Conservation (phyloP, 192 early-diverging fungal genomes). For the Ambispora gerdemannii region DNA sequence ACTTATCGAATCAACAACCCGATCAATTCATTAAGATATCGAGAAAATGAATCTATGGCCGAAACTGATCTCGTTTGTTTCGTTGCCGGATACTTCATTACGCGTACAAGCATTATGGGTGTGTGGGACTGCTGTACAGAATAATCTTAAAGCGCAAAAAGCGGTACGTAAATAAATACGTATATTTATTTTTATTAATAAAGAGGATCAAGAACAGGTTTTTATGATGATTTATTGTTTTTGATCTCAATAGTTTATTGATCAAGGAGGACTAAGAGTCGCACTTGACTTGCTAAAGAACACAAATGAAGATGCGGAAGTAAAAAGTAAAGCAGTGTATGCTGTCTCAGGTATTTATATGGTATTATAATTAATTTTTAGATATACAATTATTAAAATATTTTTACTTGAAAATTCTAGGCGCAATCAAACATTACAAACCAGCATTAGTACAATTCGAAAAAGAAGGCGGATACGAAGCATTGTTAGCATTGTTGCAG, state of each 20-base stretch:
- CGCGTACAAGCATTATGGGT: slow-evolving; percentile 83
- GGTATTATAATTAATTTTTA: background rate
- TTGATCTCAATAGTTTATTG: slow-evolving; percentile 7
- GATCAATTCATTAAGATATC: slow-evolving; percentile 62
- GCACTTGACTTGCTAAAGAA: slow-evolving; percentile 47
- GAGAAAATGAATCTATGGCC: slow-evolving; percentile 88
- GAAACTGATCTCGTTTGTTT: slow-evolving; percentile 59
- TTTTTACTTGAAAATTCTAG: slow-evolving; percentile 2
- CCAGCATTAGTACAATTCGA: slow-evolving; percentile 58
- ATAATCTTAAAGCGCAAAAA: slow-evolving; percentile 82
- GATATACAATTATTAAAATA: no score
- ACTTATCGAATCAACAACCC: no score
- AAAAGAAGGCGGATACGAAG: slow-evolving; percentile 42
- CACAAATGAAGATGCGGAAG: slow-evolving; percentile 37
- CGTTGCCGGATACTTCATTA: slow-evolving; percentile 51
- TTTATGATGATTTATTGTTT: no score
- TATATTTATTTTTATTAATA: background rate
- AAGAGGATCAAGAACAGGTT: no score
- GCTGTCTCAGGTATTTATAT: slow-evolving; percentile 51
- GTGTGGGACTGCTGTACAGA: slow-evolving; percentile 89
- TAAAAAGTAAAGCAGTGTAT: slow-evolving; percentile 68
- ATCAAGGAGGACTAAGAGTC: slow-evolving; percentile 46
- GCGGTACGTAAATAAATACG: slow-evolving; percentile 41
- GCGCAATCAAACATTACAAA: slow-evolving; percentile 57
- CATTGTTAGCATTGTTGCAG: slow-evolving; percentile 46